phyloP scores from a whole-genome alignment of 768 basidiomycete species.

The Tricholoma matsutake region DNA sequence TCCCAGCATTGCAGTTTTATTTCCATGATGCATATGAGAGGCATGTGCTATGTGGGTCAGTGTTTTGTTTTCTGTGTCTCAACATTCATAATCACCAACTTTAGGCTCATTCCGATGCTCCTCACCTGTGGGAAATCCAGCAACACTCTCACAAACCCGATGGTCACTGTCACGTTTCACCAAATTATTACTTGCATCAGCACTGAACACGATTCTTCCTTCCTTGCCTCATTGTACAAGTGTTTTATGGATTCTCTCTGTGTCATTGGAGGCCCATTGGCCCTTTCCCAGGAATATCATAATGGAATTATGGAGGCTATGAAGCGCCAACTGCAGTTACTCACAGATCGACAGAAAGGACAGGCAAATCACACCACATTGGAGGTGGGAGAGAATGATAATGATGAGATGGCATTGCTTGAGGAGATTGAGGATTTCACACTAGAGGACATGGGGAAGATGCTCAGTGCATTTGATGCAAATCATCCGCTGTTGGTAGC shows the following conservation, averaged over 20 bases:
- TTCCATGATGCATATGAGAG: slow-evolving; percentile 84
- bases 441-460: slow-evolving; percentile 74
- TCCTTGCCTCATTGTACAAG: slow-evolving; percentile 74
- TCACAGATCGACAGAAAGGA: slow-evolving; percentile 66
- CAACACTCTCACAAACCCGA: slow-evolving; percentile 60
- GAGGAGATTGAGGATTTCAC: slow-evolving; percentile 86
- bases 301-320: slow-evolving; percentile 63
- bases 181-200: slow-evolving; percentile 62
- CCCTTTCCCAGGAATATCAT: slow-evolving; percentile 52
- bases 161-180: slow-evolving; percentile 66
- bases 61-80: background rate
- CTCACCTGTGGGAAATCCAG: slow-evolving; percentile 65
- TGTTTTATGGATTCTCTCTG: slow-evolving; percentile 61
- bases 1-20: slow-evolving; percentile 70
- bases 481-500: slow-evolving; percentile 68
- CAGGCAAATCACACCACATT: slow-evolving; percentile 38
- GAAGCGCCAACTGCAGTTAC: slow-evolving; percentile 61
- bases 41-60: slow-evolving; percentile 65
- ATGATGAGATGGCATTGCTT: slow-evolving; percentile 65
- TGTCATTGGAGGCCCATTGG: slow-evolving; percentile 52
- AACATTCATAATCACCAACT: background rate
- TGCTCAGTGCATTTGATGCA: slow-evolving; percentile 51
- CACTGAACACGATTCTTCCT: slow-evolving; percentile 68
- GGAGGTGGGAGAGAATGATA: slow-evolving; percentile 38
- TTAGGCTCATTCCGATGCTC: slow-evolving; percentile 70